Evolutionary conservation across 2,329 filamentous ascomycete species (phyloP).

Genomic region (Calonectria naviculata): DNA sequence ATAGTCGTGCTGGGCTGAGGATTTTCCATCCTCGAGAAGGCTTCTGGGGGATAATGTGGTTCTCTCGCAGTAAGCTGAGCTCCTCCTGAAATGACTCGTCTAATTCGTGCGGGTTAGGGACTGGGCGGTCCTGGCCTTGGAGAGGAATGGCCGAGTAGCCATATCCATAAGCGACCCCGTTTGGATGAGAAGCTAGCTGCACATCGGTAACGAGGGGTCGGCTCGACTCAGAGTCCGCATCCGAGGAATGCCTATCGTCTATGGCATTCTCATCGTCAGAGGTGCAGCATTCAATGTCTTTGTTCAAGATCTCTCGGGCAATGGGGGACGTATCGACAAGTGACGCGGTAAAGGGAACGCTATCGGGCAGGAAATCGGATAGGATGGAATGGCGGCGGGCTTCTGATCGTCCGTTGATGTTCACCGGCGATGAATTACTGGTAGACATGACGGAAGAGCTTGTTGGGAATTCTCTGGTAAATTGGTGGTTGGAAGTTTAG

Average conservation of each 20-base stretch:
- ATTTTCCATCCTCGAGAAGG: slow-evolving; percentile 13
- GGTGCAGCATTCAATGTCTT: slow-evolving; percentile 36
- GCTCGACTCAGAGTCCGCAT: slow-evolving; percentile 15
- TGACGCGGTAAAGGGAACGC: slow-evolving; percentile 19
- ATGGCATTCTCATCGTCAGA: slow-evolving; percentile 28
- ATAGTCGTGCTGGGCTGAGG: slow-evolving; percentile 5
- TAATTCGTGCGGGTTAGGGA: slow-evolving; percentile 33
- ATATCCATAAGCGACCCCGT: slow-evolving; percentile 27
- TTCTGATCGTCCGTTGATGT: neutral
- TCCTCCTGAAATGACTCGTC: slow-evolving; percentile 33
- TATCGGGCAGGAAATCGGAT: slow-evolving; percentile 33
- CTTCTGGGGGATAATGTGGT: slow-evolving; percentile 29
- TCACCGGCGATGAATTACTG: slow-evolving; percentile 9
- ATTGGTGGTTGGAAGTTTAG: neutral
- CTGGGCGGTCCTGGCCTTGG: slow-evolving; percentile 26
- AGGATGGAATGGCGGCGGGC: slow-evolving; percentile 34
- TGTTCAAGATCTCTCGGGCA: slow-evolving; percentile 29
- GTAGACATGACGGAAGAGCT: neutral
- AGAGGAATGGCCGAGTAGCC: slow-evolving; percentile 34
- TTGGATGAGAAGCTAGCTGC: slow-evolving; percentile 35
- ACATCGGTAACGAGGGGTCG: slow-evolving; percentile 14
- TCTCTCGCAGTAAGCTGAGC: slow-evolving; percentile 30
- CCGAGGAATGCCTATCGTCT: slow-evolving; percentile 8
- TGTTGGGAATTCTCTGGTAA: neutral
- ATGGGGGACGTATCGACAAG: slow-evolving; percentile 28